Conservation (phyloP, 768 basidiomycete species). For the Hericium erinaceus region DNA sequence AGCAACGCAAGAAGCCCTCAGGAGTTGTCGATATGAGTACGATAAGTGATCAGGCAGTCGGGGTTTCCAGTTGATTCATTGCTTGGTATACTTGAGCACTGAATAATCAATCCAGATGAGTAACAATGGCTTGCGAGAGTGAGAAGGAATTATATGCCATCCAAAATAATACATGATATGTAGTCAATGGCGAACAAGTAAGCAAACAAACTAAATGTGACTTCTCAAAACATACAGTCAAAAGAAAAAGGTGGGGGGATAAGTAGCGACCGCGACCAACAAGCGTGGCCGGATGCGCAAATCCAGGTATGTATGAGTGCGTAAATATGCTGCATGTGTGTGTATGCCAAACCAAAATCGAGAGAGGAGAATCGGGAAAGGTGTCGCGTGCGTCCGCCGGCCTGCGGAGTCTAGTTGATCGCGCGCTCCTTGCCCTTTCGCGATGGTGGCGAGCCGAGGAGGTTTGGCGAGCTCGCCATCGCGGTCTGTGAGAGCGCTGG, state of each 20-base stretch:
- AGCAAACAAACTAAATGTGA: background rate
- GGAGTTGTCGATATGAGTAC: too few relatives aligned
- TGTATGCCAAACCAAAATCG: background rate
- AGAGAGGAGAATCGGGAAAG: background rate
- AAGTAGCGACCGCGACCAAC: background rate
- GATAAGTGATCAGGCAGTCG: too few relatives aligned
- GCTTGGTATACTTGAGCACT: too few relatives aligned
- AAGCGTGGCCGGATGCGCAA: background rate
- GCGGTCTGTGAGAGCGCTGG: constrained; percentile 30
- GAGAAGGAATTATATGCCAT: background rate
- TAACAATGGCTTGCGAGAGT: too few relatives aligned
- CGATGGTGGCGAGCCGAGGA: constrained; percentile 29
- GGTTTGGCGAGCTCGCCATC: constrained; percentile 32
- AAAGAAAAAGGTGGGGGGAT: background rate
- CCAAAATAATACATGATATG: background rate
- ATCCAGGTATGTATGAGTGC: background rate
- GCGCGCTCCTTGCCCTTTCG: constrained; percentile 41
- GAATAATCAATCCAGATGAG: too few relatives aligned
- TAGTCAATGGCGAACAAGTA: background rate
- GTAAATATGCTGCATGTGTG: background rate
- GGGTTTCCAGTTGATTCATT: too few relatives aligned
- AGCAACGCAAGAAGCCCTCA: too few relatives aligned
- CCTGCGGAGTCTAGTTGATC: constrained; percentile 4
- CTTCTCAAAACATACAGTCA: background rate
- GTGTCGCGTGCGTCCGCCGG: background rate